A percentile compares a stretch with the other conserved stretches of the same genome.
phyloP scores from a whole-genome alignment of 805 yeast genomes.

The Saccharomycopsis javanensis region DNA sequence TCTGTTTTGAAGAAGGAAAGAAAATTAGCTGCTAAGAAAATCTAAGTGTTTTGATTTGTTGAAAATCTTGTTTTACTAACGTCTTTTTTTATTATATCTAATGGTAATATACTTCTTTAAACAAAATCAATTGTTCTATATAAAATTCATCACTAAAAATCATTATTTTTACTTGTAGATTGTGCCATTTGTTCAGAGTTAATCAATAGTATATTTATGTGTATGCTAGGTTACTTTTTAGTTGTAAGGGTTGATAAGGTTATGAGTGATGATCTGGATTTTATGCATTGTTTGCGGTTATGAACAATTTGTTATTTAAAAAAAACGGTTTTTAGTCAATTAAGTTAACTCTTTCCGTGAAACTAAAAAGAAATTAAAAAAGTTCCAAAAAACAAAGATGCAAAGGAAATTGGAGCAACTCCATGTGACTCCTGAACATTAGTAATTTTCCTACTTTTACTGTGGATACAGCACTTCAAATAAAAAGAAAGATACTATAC shows the following conservation, averaged over 20 bases:
- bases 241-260: too few species aligned
- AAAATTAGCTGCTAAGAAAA: conserved; percentile 89
- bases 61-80: neutral
- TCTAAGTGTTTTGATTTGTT: conserved; percentile 26
- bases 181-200: too few species aligned
- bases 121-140: conserved; percentile 2
- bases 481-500: too few species aligned
- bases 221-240: too few species aligned
- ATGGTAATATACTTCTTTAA: conserved; percentile 2
- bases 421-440: neutral
- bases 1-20: conserved; percentile 95
- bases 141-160: neutral
- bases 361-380: neutral
- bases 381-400: neutral
- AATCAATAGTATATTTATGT: too few species aligned
- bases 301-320: too few species aligned
- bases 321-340: neutral
- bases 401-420: neutral
- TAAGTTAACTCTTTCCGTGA: neutral
- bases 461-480: neutral
- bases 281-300: too few species aligned
- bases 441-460: neutral
- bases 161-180: neutral
- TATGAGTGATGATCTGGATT: too few species aligned
- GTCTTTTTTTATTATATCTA: conserved; percentile 2